These are phyloP conservation scores for Tylopilus sp. DNA, from an alignment of 768 basidiomycete genomes.

Conservation along the genomic window DNA sequence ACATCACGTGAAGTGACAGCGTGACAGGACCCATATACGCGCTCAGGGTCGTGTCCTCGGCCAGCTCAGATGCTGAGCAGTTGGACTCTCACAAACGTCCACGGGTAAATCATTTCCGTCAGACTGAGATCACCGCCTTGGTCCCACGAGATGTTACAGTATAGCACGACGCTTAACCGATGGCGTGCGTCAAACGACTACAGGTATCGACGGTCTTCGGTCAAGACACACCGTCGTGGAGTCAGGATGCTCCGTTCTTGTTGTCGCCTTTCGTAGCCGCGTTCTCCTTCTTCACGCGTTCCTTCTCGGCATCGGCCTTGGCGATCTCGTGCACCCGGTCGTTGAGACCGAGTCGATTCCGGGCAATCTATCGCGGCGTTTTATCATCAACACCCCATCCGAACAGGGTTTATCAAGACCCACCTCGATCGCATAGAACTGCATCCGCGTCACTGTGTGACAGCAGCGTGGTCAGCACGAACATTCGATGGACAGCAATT, in stretches of 20 bases:
- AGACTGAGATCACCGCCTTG: background rate
- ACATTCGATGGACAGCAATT: background rate
- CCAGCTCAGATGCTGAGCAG: no score
- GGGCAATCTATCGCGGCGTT: conserved; percentile 61
- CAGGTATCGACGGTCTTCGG: background rate
- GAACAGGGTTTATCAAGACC: conserved; percentile 14
- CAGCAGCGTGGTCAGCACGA: conserved; percentile 9
- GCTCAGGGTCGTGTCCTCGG: background rate
- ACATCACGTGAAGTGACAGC: conserved; percentile 26
- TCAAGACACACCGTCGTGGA: background rate
- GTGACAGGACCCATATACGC: conserved; percentile 2
- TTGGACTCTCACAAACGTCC: background rate
- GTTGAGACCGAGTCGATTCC: conserved; percentile 89
- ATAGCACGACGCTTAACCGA: background rate
- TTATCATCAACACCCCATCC: conserved; percentile 1
- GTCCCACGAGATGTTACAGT: background rate
- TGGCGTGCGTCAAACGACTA: background rate
- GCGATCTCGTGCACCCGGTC: conserved; percentile 81
- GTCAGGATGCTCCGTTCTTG: conserved; percentile 33
- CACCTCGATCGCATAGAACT: conserved; percentile 95
- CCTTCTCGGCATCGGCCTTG: conserved; percentile 57
- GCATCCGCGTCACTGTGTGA: conserved; percentile 22
- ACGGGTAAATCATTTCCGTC: conserved; percentile 12
- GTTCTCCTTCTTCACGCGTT: conserved; percentile 55
- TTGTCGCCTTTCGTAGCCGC: conserved; percentile 45